A percentile compares a stretch with the other conserved stretches of the same genome.
Evolutionary conservation across 305 asterid species (phyloP).

Genomic region (Salvia sclarea): DNA sequence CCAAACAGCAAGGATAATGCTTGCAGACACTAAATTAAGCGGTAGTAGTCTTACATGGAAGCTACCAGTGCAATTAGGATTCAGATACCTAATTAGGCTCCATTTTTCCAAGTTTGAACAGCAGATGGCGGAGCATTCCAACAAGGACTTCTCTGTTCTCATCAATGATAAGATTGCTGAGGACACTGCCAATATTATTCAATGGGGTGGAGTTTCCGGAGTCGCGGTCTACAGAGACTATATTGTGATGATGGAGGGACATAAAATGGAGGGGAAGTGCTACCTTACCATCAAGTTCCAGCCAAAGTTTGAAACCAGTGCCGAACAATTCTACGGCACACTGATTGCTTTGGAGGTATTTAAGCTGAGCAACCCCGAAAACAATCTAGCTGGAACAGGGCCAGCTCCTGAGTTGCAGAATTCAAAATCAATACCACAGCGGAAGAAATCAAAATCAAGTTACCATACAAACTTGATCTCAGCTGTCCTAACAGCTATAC

Average conservation of each 20-base stretch:
- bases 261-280: conserved; percentile 34
- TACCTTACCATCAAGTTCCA: conserved; percentile 42
- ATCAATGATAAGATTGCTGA: conserved; percentile 61
- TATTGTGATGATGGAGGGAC: conserved; percentile 51
- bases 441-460: conserved; percentile 28
- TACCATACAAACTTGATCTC: conserved; percentile 34
- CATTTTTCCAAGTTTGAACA: conserved; percentile 49
- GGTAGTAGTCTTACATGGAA: conserved; percentile 45
- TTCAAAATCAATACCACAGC: conserved; percentile 31
- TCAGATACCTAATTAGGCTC: conserved; percentile 67
- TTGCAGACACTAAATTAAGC: conserved; percentile 17
- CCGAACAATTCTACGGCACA: conserved; percentile 29
- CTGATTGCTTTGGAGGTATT: conserved; percentile 60
- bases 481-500: conserved; percentile 36
- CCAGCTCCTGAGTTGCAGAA: conserved; percentile 21
- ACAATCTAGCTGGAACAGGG: conserved; percentile 50
- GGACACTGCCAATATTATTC: conserved; percentile 32
- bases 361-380: conserved; percentile 74
- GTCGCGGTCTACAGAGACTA: conserved; percentile 51
- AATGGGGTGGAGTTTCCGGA: conserved; percentile 38
- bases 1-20: conserved; percentile 50
- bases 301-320: conserved; percentile 32
- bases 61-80: conserved; percentile 64
- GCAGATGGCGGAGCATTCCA: conserved; percentile 20
- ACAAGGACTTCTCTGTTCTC: conserved; percentile 35